These are phyloP conservation scores for Umbelopsis vinacea DNA, from an alignment of 192 early-diverging fungal species.

Conservation along the genomic window DNA sequence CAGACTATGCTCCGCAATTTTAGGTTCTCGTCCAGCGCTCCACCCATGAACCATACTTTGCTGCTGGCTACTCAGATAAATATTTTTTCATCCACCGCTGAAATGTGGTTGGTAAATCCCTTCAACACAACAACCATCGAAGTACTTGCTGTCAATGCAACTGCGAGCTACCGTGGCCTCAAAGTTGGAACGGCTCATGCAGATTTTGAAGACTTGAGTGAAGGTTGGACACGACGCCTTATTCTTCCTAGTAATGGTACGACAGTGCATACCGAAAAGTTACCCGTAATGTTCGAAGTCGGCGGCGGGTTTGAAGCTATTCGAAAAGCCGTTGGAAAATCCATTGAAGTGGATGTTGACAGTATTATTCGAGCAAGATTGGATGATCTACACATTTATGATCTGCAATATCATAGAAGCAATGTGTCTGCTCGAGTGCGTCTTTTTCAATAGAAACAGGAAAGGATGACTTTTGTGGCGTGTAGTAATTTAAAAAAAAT, in stretches of 20 bases:
- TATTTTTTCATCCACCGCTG: slow-evolving; percentile 38
- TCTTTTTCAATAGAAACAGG: slow-evolving; percentile 5
- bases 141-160: slow-evolving; percentile 34
- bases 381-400: slow-evolving; percentile 43
- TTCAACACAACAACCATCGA: slow-evolving; percentile 30
- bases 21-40: slow-evolving; percentile 26
- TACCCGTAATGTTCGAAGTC: slow-evolving; percentile 33
- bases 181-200: slow-evolving; percentile 32
- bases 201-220: slow-evolving; percentile 30
- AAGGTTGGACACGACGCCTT: slow-evolving; percentile 36
- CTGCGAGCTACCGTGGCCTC: slow-evolving; percentile 26
- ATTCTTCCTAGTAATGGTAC: slow-evolving; percentile 27
- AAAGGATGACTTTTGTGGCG: not conserved
- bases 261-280: slow-evolving; percentile 25
- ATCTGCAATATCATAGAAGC: slow-evolving; percentile 43
- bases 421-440: slow-evolving; percentile 48
- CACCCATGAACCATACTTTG: slow-evolving; percentile 26
- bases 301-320: slow-evolving; percentile 49
- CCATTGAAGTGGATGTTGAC: slow-evolving; percentile 47
- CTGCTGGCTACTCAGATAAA: slow-evolving; percentile 34
- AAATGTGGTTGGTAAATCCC: slow-evolving; percentile 35
- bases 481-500: too few relatives aligned
- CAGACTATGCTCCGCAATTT: slow-evolving; percentile 29
- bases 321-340: slow-evolving; percentile 49
- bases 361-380: slow-evolving; percentile 48